phyloP scores from a whole-genome alignment of 441 rosid species.

The Pelargonium cotyledonis region DNA sequence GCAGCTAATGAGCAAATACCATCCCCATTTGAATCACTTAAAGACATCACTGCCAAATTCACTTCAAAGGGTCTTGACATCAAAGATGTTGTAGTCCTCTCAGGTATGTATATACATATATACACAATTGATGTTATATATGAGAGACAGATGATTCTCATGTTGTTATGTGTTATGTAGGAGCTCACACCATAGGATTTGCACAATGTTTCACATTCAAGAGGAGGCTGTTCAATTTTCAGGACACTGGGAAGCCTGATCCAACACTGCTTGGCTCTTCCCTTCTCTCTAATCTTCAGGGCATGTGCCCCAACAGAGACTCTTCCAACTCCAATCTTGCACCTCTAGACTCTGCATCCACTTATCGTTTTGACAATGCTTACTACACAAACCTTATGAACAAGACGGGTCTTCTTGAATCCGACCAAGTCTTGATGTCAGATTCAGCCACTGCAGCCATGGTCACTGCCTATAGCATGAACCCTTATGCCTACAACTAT shows the following conservation, averaged over 20 bases:
- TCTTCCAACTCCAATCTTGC: slow-evolving; percentile 42
- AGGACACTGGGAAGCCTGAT: slow-evolving; percentile 49
- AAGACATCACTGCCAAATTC: slow-evolving; percentile 52
- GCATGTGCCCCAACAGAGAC: slow-evolving; percentile 41
- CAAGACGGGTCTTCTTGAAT: slow-evolving; percentile 53
- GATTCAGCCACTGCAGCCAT: slow-evolving; percentile 40
- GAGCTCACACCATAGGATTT: slow-evolving; percentile 61
- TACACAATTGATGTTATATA: too few relatives aligned
- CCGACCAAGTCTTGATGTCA: slow-evolving; percentile 59
- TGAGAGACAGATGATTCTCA: too few relatives aligned
- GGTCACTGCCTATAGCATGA: slow-evolving; percentile 46
- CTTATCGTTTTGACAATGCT: slow-evolving; percentile 39
- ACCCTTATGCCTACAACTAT: slow-evolving; percentile 36
- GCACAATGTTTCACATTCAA: slow-evolving; percentile 70
- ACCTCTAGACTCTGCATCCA: slow-evolving; percentile 37
- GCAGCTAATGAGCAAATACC: slow-evolving; percentile 53
- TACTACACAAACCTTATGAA: slow-evolving; percentile 43
- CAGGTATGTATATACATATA: slow-evolving; percentile 26
- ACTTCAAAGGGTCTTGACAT: slow-evolving; percentile 51
- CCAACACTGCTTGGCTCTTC: slow-evolving; percentile 40
- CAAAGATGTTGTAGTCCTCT: slow-evolving; percentile 62
- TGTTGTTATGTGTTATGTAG: slow-evolving; percentile 18
- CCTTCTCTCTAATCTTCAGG: slow-evolving; percentile 43
- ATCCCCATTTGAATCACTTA: slow-evolving; percentile 46
- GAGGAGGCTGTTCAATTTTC: slow-evolving; percentile 50